A percentile compares a stretch with the other conserved stretches of the same genome.
Evolutionary conservation across 805 yeast species (phyloP).

Genomic region (Blastobotrys chiropterorum): DNA sequence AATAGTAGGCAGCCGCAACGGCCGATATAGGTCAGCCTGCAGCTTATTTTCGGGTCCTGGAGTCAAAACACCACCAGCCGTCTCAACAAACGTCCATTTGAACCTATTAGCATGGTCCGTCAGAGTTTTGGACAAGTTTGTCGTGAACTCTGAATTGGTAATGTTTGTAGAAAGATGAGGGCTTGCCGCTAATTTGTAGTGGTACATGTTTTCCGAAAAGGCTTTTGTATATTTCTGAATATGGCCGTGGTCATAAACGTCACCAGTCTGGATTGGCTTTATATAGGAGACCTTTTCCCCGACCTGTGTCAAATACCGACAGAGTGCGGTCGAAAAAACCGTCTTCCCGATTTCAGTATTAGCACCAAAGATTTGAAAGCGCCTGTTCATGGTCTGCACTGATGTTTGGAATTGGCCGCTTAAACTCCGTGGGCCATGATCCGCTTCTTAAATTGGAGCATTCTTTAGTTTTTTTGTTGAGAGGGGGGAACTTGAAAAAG

Average conservation of each 20-base stretch:
- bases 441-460: too few species aligned
- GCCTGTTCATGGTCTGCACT: too few species aligned
- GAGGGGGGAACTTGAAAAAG: too few species aligned
- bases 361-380: conserved; percentile 21
- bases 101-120: neutral
- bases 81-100: conserved; percentile 18
- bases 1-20: conserved; percentile 18
- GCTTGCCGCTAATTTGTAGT: conserved; percentile 16
- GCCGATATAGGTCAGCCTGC: conserved; percentile 21
- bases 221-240: conserved; percentile 8
- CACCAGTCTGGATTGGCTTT: conserved; percentile 24
- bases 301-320: conserved; percentile 4
- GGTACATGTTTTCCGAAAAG: conserved; percentile 13
- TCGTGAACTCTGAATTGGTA: conserved; percentile 1
- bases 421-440: too few species aligned
- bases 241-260: conserved; percentile 15
- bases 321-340: conserved; percentile 17
- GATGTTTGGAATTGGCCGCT: too few species aligned
- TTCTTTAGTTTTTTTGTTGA: too few species aligned
- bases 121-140: neutral
- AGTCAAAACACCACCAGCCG: conserved; percentile 23
- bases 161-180: conserved; percentile 19
- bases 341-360: conserved; percentile 26
- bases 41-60: conserved; percentile 17
- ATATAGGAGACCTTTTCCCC: conserved; percentile 15